phyloP scores from a whole-genome alignment of 2,329 filamentous ascomycete species.

The Pestalotiopsis sp. region DNA sequence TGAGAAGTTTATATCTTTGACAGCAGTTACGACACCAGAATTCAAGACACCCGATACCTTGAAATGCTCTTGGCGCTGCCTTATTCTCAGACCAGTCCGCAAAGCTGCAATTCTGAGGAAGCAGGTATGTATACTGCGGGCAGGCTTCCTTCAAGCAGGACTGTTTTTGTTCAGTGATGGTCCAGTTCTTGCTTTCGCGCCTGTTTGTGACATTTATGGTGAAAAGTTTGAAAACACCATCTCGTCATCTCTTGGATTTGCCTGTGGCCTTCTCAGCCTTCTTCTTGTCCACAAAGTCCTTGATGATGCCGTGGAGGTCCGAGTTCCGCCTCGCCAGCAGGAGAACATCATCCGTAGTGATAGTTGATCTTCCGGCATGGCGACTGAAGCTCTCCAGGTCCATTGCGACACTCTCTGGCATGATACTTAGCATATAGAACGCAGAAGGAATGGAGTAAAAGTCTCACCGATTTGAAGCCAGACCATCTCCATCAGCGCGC shows the following conservation, averaged over 20 bases:
- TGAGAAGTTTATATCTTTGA: neutral
- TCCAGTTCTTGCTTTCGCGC: neutral
- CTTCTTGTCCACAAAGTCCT: constrained; percentile 65
- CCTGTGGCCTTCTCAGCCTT: constrained; percentile 48
- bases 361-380: constrained; percentile 79
- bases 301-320: constrained; percentile 77
- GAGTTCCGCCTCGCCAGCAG: constrained; percentile 86
- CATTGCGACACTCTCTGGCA: constrained; percentile 55
- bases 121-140: neutral
- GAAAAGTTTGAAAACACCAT: neutral
- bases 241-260: constrained; percentile 31
- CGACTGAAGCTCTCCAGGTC: constrained; percentile 63
- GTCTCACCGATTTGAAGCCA: constrained; percentile 74
- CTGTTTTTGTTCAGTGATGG: too few relatives aligned
- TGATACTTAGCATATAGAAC: constrained; percentile 12
- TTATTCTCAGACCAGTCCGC: neutral
- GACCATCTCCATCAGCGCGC: constrained; percentile 72
- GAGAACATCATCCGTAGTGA: constrained; percentile 86
- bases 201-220: neutral
- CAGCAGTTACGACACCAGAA: neutral
- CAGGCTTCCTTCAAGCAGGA: neutral
- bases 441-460: neutral
- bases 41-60: neutral
- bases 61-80: neutral
- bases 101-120: neutral